Base-by-base conservation (phyloP, 768 basidiomycete genomes). In the Rhodocollybia butyracea region DNA sequence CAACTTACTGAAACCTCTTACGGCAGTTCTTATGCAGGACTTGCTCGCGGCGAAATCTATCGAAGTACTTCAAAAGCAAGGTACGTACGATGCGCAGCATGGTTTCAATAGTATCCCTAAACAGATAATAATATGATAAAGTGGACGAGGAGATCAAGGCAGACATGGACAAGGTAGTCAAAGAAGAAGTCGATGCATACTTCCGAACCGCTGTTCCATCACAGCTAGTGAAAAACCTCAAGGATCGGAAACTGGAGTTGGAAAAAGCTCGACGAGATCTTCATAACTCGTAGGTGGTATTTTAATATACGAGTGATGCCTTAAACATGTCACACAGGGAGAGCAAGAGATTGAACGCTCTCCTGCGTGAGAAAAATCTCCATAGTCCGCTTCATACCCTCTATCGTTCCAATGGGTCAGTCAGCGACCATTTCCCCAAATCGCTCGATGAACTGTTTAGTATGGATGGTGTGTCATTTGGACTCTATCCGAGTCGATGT, bases 261-360 rank as follows among this genome's bases (percentile, higher is more conserved):
- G 75, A 79, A 22, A 68, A 75, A 53, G 70, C 80, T 22, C 73
- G 76, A 50, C 66, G 73, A 19, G 66, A 73, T 10, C 68, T 85
- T 10, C 78, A 83, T 60, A 85, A 86, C 61, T 81, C 81, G 84
- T 85, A 59, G 58, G 82, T 3, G 15, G 27, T 51, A 5, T 31
- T 30, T 17, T 26, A 22, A 15, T 27, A 17, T 51, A 11, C 13
- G 13, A 11, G 6, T 4, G 36, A 19, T 40, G 13, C 3, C 27
- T 34, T 40, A 6, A 22, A 7, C 47, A 30, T 51, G 39, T 48
- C 11, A 24, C 26, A 10, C 62, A 87, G 84, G 15, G 84, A 86
- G 63, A 83, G 79, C 55, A 76, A 80, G 5, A 77, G 83, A 5
- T 68, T 72, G 11, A 87, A 87, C 61, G 74, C 75, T 12, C 66